phyloP scores from a whole-genome alignment of 306 rosid species.

The Mimosa bimucronata region DNA sequence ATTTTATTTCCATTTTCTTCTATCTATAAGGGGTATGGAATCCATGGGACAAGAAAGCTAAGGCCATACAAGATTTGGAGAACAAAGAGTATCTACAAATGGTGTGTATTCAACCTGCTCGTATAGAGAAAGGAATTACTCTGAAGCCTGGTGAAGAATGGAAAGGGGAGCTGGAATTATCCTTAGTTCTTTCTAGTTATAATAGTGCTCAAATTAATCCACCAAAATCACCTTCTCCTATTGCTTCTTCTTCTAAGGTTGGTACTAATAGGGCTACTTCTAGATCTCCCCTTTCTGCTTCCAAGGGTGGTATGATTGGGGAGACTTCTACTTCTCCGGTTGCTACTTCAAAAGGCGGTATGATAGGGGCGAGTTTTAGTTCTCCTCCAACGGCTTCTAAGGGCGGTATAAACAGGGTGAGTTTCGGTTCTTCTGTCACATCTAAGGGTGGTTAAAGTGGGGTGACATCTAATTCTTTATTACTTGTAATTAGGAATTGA shows the following conservation, averaged over 20 bases:
- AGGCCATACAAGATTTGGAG: constrained; percentile 67
- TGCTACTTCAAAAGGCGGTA: not conserved
- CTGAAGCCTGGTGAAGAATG: constrained; percentile 89
- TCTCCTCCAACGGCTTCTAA: too few species aligned
- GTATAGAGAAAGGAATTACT: constrained; percentile 63
- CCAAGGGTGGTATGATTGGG: not conserved
- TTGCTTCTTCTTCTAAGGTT: not conserved
- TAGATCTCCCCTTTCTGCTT: too few species aligned
- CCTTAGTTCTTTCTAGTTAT: constrained; percentile 75
- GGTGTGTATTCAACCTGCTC: constrained; percentile 80
- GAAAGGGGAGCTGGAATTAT: constrained; percentile 82
- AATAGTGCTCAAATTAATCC: constrained; percentile 82
- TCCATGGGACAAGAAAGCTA: constrained; percentile 86
- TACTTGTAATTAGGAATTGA: too few species aligned
- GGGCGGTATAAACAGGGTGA: not conserved
- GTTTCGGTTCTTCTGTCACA: not conserved
- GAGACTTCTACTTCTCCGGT: not conserved
- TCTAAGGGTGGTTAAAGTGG: not conserved
- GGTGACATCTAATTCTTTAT: too few species aligned
- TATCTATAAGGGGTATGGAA: constrained; percentile 72
- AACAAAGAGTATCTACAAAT: constrained; percentile 66
- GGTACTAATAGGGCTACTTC: not conserved
- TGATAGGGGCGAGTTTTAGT: too few species aligned
- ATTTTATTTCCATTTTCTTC: not conserved
- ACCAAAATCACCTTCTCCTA: not conserved